Conservation (phyloP, 2,329 filamentous ascomycete species). For the Thielaviopsis populi region DNA sequence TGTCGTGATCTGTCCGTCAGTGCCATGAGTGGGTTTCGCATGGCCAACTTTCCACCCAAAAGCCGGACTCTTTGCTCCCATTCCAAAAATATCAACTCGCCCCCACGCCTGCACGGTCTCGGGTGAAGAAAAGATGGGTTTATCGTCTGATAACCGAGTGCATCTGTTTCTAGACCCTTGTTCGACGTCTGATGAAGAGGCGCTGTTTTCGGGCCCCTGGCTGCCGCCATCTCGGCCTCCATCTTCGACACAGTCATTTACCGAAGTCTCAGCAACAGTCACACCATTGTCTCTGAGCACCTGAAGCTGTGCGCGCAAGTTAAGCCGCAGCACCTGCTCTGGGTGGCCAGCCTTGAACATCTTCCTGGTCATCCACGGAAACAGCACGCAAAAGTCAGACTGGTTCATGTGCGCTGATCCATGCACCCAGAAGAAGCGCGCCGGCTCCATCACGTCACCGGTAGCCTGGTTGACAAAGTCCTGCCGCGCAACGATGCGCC, state of each 20-base stretch:
- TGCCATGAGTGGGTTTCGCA: not conserved
- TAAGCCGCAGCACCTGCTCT: slow-evolving; percentile 43
- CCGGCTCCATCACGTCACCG: slow-evolving; percentile 28
- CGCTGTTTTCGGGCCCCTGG: not conserved
- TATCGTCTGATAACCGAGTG: slow-evolving; percentile 26
- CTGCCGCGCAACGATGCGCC: slow-evolving; percentile 28
- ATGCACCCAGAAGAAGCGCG: slow-evolving; percentile 60
- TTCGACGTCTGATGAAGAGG: not conserved
- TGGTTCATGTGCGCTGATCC: slow-evolving; percentile 69
- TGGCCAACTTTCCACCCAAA: slow-evolving; percentile 14
- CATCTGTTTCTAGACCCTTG: slow-evolving; percentile 12
- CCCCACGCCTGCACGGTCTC: slow-evolving; percentile 9
- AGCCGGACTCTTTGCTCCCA: slow-evolving; percentile 14
- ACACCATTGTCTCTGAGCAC: slow-evolving; percentile 37
- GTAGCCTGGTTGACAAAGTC: slow-evolving; percentile 22
- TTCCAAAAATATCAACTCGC: slow-evolving; percentile 11
- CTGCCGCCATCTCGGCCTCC: slow-evolving; percentile 17
- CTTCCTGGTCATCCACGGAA: slow-evolving; percentile 52
- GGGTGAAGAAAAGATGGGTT: slow-evolving; percentile 34
- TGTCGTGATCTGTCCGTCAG: not conserved
- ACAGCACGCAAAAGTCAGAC: slow-evolving; percentile 69
- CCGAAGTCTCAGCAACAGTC: slow-evolving; percentile 34
- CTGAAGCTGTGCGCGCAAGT: slow-evolving; percentile 43
- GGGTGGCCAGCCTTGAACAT: slow-evolving; percentile 43
- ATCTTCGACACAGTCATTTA: slow-evolving; percentile 35